A percentile compares a stretch with the other conserved stretches of the same genome.
phyloP scores from a whole-genome alignment of 441 rosid genomes.

The Capsella rubella region DNA sequence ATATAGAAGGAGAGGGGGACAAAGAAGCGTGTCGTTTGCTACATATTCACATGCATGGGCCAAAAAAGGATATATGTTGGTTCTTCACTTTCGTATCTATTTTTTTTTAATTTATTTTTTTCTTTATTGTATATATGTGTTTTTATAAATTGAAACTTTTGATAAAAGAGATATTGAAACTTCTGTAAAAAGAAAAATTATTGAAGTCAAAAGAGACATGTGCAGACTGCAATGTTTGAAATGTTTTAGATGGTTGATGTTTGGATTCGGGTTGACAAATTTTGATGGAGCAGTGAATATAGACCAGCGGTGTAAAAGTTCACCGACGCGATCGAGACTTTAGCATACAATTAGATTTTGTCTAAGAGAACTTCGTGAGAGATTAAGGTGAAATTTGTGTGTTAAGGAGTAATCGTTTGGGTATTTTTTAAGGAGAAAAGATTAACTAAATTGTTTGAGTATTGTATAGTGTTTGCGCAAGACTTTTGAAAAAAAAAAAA shows the following conservation, averaged over 20 bases:
- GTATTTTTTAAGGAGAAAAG: neutral
- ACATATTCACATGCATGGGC: conserved; percentile 49
- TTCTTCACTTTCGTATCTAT: conserved; percentile 2
- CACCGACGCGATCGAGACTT: conserved; percentile 35
- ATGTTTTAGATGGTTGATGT: conserved; percentile 5
- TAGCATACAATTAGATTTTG: neutral
- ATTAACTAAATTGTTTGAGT: neutral
- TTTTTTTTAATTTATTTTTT: neutral
- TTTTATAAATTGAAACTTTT: neutral
- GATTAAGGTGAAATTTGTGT: neutral
- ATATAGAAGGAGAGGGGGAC: conserved; percentile 39
- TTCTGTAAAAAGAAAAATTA: neutral
- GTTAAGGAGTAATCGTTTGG: neutral
- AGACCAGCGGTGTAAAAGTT: conserved; percentile 21
- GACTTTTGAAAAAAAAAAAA: too few relatives aligned
- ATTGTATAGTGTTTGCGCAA: neutral
- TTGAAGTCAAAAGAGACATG: conserved; percentile 20
- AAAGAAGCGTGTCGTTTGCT: conserved; percentile 45
- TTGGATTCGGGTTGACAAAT: conserved; percentile 26
- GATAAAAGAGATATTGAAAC: neutral
- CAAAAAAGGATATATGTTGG: conserved; percentile 41
- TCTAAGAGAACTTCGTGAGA: neutral
- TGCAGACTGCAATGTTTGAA: conserved; percentile 28
- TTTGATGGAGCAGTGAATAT: conserved; percentile 19
- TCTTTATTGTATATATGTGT: neutral